Evolutionary conservation across 345 rosid species (phyloP), one percentile per base, ranked within the genome.

Genomic region (Aquilaria yunnanensis): DNA sequence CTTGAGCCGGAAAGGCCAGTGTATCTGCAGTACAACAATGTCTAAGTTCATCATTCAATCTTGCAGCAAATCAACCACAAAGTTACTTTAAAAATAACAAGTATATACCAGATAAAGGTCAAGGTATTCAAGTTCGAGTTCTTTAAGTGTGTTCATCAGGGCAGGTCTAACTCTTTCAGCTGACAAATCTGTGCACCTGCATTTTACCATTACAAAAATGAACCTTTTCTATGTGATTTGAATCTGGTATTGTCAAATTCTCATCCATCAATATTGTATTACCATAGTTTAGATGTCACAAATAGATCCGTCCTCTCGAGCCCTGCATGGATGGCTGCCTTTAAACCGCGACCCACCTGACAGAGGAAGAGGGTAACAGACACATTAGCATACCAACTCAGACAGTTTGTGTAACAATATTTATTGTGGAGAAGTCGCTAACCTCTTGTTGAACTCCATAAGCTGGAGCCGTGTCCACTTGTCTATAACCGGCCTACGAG

Each of bases 271-370:
- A 43, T 5, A 65, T 12, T 31, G 6, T 13, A 53, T 29, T 75
- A 79, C 87, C 84, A 82, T 23, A 82, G 72, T 68, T 80, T 85
- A 7, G 90, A 82, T 2, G 84, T 76, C 59, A 85, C 61, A 53
- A 78, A 85, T 43, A 85, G 73, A 68, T 80, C 82, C 62, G 72
- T 78, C 74, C 85, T 76, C 46, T 76, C 78, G 13, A 80, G 10
- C 32, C 82, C 81, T 32, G 82, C 79, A 41, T 85, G 79, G 58
- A 78, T 76, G 14, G 85, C 83, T 56, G 69, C 64, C 61, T 73
- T 74, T 52, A 79, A 64, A 32, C 67, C 86, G 46, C 8, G 29
- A 16, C 82, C 89, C 0, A 84, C 83, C 84, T 84, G 62, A 13
- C 0, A 31, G 5, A 54, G 0, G 2, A 56, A 23, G 23, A 23